Evolutionary conservation across 2,329 filamentous ascomycete species (phyloP).

Genomic region (Verruconis gallopava): DNA sequence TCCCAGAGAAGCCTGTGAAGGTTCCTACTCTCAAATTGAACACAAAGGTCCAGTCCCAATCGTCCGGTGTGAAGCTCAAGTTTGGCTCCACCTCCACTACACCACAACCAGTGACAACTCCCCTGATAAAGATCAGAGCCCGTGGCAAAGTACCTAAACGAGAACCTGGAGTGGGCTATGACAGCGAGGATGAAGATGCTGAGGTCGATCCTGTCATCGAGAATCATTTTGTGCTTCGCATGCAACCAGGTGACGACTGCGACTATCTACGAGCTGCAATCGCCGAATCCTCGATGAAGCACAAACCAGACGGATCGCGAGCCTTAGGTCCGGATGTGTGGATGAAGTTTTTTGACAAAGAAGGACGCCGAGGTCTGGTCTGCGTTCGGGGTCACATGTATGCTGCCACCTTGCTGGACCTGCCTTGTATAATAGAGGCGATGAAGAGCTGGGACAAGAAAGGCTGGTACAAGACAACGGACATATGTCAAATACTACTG

Average conservation of each 20-base stretch:
- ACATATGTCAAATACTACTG: slow-evolving; percentile 80
- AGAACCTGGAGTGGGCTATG: slow-evolving; percentile 77
- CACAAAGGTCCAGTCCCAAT: slow-evolving; percentile 11
- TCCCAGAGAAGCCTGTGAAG: slow-evolving; percentile 8
- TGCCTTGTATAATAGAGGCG: slow-evolving; percentile 76
- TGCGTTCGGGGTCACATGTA: slow-evolving; percentile 57
- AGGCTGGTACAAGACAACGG: slow-evolving; percentile 76
- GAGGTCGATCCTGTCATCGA: slow-evolving; percentile 82
- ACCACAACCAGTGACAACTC: slow-evolving; percentile 16
- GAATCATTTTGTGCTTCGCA: slow-evolving; percentile 78
- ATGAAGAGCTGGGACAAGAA: slow-evolving; percentile 92
- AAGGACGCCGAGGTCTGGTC: slow-evolving; percentile 60
- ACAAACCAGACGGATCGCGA: slow-evolving; percentile 33
- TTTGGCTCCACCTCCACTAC: slow-evolving; percentile 12
- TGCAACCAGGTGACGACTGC: slow-evolving; percentile 73
- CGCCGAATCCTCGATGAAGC: slow-evolving; percentile 56
- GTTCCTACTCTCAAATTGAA: slow-evolving; percentile 20
- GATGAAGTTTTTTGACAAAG: slow-evolving; percentile 65
- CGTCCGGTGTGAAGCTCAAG: slow-evolving; percentile 32
- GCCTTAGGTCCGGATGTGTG: slow-evolving; percentile 57
- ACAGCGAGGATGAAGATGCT: slow-evolving; percentile 86
- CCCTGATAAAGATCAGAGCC: slow-evolving; percentile 16
- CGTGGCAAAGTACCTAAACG: slow-evolving; percentile 55
- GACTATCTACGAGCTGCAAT: slow-evolving; percentile 70
- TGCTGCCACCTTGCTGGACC: slow-evolving; percentile 66